Evolutionary conservation across 306 rosid genomes (phyloP), one percentile per base, ranked within the genome.

Genomic region (Cajanus cajan): DNA sequence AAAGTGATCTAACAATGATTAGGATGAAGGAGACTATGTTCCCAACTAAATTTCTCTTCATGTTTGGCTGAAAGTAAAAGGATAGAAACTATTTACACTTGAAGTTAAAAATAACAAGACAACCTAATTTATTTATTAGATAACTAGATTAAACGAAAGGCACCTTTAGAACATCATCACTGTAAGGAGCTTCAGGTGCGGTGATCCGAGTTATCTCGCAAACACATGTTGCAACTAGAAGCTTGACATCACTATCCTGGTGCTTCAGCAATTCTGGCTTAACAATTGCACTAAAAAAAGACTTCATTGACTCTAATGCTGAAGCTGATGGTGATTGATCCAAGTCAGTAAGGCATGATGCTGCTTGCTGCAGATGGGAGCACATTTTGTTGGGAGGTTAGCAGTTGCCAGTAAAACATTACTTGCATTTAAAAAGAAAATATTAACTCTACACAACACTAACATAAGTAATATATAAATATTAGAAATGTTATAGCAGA

Each of bases 151-250:
- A 76, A 59, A 80, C 71, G 54, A 73, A 79, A 84, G 66, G 80
- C 81, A 95, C 99, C 99, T 93, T 93, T 74, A 95, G 81, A 82
- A 91, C 90, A 73, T 91, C 94, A 76, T 95, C 98, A 45, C 81
- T 87, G 69, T 93, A 95, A 51, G 99, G 99, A 78, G 98, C 98
- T 68, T 91, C 98, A n/a, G 99, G 99, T 28, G 99, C 99, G 58
- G 99, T 95, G 63, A 95, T 95, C 31, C 99, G 94, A 43, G 99
- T 95, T 82, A 95, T 95, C 96, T 95, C 99, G 80, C 99, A 95
- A 24, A 88, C 84, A 70, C 97, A 91, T 7, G 96, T 91, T 7
- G 99, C 98, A 41, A 95, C 98, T 78, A 93, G 88, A 91, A 93
- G 96, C 74, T 86, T 95, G 78, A 91, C 93, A 75, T 93, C 98